Conservation (phyloP, 1,139 yeast species). For the Barnettozyma hawaiiensis region DNA sequence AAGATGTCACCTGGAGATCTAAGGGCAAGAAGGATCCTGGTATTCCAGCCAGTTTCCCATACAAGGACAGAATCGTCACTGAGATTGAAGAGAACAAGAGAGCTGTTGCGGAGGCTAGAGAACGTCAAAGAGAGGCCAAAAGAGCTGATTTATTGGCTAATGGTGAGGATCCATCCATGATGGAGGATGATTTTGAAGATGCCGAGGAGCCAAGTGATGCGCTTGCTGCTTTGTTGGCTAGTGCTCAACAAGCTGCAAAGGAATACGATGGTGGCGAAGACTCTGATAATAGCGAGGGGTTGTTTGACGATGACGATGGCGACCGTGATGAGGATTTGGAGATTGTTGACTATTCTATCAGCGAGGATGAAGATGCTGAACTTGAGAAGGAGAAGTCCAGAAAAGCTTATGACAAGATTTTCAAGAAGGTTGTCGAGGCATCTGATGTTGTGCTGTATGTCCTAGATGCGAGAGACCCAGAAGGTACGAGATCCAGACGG, state of each 20-base stretch:
- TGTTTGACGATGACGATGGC: too few relatives aligned
- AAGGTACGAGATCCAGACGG: slow-evolving; percentile 83
- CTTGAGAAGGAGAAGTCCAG: slow-evolving; percentile 72
- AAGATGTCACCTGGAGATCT: slow-evolving; percentile 91
- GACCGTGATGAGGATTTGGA: slow-evolving; percentile 39
- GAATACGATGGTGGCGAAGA: slow-evolving; percentile 61
- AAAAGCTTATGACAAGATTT: slow-evolving; percentile 87
- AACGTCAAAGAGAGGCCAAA: slow-evolving; percentile 36
- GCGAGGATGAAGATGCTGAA: slow-evolving; percentile 42
- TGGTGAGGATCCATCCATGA: slow-evolving; percentile 38
- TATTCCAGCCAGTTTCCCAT: slow-evolving; percentile 92
- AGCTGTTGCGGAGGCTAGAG: slow-evolving; percentile 56
- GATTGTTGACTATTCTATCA: slow-evolving; percentile 47
- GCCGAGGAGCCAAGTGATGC: slow-evolving; percentile 43
- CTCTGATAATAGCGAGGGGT: too few relatives aligned
- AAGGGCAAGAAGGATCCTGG: slow-evolving; percentile 82
- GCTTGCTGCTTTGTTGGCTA: slow-evolving; percentile 81
- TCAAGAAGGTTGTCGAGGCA: slow-evolving; percentile 76
- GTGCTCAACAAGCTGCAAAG: slow-evolving; percentile 83
- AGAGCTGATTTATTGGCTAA: slow-evolving; percentile 41
- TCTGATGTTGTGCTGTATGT: slow-evolving; percentile 89
- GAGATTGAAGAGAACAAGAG: slow-evolving; percentile 75
- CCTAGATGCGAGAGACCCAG: slow-evolving; percentile 96
- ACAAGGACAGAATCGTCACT: slow-evolving; percentile 73
- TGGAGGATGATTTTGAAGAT: slow-evolving; percentile 41